phyloP scores from a whole-genome alignment of 192 early-diverging fungal genomes.

The Helicostylum pulchrum region DNA sequence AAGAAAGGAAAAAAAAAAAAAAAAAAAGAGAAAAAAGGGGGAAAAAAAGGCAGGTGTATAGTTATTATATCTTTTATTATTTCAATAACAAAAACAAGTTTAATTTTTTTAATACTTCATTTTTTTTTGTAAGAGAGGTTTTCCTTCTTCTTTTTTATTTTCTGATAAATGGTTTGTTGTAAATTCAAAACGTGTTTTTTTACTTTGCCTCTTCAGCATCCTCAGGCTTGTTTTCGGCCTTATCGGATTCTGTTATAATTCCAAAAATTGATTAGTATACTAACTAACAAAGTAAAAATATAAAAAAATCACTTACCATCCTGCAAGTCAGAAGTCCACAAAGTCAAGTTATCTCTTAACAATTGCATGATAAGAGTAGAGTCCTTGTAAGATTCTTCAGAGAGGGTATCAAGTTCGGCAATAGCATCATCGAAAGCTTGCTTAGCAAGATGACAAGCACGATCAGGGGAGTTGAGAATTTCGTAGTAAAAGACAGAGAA shows the following conservation, averaged over 20 bases:
- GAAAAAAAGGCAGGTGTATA: no score
- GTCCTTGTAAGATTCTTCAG: conserved; percentile 96
- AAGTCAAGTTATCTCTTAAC: conserved; percentile 92
- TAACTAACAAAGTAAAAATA: background rate
- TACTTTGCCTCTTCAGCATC: background rate
- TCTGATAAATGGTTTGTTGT: no score
- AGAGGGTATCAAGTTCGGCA: conserved; percentile 89
- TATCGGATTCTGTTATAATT: background rate
- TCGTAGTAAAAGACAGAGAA: conserved; percentile 99
- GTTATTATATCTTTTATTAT: no score
- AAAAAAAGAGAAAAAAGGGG: background rate
- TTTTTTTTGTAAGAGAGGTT: no score
- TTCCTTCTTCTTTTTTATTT: no score
- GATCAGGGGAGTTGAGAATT: conserved; percentile 96
- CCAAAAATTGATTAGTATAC: background rate
- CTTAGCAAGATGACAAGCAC: conserved; percentile 93
- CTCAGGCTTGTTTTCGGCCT: background rate
- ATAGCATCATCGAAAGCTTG: conserved; percentile 96
- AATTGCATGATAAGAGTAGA: conserved; percentile 98
- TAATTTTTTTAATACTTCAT: no score
- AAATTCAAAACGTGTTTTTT: background rate
- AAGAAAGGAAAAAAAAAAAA: background rate
- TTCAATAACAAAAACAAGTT: no score
- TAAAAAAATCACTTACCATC: conserved; percentile 21
- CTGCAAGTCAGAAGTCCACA: conserved; percentile 91